Conservation (phyloP, 768 basidiomycete species). For the Mycena rebaudengoi region DNA sequence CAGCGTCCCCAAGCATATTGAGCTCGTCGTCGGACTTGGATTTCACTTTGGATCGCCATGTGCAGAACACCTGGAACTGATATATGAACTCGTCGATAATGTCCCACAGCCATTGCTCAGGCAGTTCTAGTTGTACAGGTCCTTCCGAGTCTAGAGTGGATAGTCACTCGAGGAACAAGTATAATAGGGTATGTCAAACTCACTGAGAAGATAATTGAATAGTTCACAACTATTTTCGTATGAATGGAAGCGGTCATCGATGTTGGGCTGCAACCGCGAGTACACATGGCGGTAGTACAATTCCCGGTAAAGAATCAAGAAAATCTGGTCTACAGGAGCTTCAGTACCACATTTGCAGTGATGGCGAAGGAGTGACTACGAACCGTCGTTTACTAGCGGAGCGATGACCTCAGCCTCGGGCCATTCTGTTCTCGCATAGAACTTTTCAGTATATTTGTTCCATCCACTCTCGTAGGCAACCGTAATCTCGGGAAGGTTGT, state of each 20-base stretch:
- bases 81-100: constrained; percentile 98
- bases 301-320: constrained; percentile 96
- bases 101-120: constrained; percentile 98
- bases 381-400: constrained; percentile 92
- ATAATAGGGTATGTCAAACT: constrained; percentile 44
- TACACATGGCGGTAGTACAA: constrained; percentile 96
- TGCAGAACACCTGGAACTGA: constrained; percentile 96
- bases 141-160: constrained; percentile 83
- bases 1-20: constrained; percentile 78
- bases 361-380: constrained; percentile 30
- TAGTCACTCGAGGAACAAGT: not conserved
- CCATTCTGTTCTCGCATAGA: constrained; percentile 95
- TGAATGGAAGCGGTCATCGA: constrained; percentile 97
- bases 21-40: constrained; percentile 92
- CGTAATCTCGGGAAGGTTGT: constrained; percentile 91
- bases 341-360: not conserved
- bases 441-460: constrained; percentile 97
- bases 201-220: constrained; percentile 97
- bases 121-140: constrained; percentile 91
- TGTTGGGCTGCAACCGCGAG: constrained; percentile 92
- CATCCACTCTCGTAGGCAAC: constrained; percentile 96
- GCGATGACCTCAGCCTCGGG: constrained; percentile 97
- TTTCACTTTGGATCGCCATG: constrained; percentile 88
- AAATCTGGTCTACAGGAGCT: constrained; percentile 79
- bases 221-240: constrained; percentile 98